These are phyloP conservation scores for Apiotrichum mycotoxinovorans DNA, from an alignment of 1,284 basidiomycete genomes.

Conservation along the genomic window DNA sequence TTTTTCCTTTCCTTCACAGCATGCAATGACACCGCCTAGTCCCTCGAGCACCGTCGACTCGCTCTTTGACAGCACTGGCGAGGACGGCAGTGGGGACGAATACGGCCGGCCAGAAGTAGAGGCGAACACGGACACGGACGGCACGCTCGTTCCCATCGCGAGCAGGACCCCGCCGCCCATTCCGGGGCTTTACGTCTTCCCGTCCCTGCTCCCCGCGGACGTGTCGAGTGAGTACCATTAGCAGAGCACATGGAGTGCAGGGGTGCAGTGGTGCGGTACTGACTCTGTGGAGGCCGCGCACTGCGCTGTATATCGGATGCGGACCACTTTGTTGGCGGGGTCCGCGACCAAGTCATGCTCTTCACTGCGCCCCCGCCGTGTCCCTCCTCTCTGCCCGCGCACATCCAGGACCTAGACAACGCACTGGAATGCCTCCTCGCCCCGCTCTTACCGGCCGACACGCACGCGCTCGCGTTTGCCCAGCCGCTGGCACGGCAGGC, in stretches of 20 bases:
- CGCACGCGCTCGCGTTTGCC: conserved; percentile 18
- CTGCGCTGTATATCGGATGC: conserved; percentile 28
- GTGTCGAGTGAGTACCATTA: conserved; percentile 15
- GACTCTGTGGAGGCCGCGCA: conserved; percentile 18
- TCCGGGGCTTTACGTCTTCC: conserved; percentile 19
- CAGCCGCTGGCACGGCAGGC: conserved; percentile 41
- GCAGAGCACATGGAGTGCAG: no score
- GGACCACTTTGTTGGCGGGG: conserved; percentile 42
- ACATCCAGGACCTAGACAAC: conserved; percentile 21
- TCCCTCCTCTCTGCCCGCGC: conserved; percentile 22
- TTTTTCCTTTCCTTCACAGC: not conserved
- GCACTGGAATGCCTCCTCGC: conserved; percentile 18
- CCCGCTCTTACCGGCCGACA: conserved; percentile 7
- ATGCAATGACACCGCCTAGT: not conserved
- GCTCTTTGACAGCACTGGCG: conserved; percentile 16
- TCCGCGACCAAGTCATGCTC: conserved; percentile 49
- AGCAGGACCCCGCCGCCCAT: conserved; percentile 11
- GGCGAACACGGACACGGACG: not conserved
- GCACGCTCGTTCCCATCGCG: not conserved
- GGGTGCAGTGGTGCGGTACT: not conserved
- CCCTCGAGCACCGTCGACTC: conserved; percentile 14
- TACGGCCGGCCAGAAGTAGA: not conserved
- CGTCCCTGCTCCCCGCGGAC: conserved; percentile 7
- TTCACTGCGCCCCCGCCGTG: conserved; percentile 26
- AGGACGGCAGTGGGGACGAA: not conserved